phyloP scores from a whole-genome alignment of 2,329 filamentous ascomycete genomes.

The Xylaria arbuscula region DNA sequence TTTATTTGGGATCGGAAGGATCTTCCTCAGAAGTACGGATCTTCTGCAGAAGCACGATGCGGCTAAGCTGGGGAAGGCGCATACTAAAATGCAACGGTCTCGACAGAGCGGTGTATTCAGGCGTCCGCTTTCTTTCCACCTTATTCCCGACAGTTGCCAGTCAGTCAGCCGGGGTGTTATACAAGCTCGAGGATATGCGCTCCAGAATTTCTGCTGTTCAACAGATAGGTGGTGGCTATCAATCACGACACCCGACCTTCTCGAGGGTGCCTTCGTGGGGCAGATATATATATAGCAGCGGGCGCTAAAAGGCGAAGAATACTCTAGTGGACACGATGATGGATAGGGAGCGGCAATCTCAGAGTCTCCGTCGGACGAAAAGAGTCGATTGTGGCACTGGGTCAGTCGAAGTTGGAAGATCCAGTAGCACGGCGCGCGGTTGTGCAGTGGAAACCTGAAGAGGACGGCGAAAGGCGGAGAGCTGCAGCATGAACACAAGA shows the following conservation, averaged over 20 bases:
- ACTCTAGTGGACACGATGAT: constrained; percentile 41
- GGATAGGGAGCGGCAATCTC: constrained; percentile 47
- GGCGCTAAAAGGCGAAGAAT: constrained; percentile 36
- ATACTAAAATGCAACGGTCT: constrained; percentile 41
- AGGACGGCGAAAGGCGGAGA: constrained; percentile 56
- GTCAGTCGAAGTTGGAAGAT: constrained; percentile 57
- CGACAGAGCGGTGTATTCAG: constrained; percentile 30
- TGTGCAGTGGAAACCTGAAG: constrained; percentile 56
- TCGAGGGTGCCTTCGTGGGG: constrained; percentile 29
- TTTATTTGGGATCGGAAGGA: constrained; percentile 37
- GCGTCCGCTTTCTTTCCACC: constrained; percentile 19
- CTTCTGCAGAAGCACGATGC: constrained; percentile 36
- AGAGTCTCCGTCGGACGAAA: constrained; percentile 60
- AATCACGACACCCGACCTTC: constrained; percentile 32
- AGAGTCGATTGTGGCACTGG: constrained; percentile 64
- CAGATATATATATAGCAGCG: constrained; percentile 45
- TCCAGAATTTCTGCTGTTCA: constrained; percentile 27
- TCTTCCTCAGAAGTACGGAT: constrained; percentile 36
- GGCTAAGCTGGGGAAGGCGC: constrained; percentile 39
- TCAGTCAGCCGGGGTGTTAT: constrained; percentile 36
- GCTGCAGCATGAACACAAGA: constrained; percentile 57
- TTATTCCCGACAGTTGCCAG: constrained; percentile 31
- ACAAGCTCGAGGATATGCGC: constrained; percentile 24
- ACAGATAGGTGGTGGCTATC: constrained; percentile 35
- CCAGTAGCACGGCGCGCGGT: constrained; percentile 63